Conservation (phyloP, 2,329 filamentous ascomycete genomes). For the Phoma sp. region DNA sequence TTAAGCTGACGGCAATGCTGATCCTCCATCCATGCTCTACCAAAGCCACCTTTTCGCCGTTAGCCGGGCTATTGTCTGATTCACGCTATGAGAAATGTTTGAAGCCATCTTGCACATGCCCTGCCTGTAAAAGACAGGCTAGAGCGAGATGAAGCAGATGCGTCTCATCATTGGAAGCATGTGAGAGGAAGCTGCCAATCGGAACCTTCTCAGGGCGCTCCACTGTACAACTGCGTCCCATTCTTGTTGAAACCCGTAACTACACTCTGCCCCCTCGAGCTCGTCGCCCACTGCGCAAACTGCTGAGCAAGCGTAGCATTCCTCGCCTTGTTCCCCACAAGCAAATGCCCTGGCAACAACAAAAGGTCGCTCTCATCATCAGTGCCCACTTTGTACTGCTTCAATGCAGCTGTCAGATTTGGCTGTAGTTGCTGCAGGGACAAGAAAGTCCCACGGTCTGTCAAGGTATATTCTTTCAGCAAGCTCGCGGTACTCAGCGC, state of each 20-base stretch:
- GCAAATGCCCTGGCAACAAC: conserved; percentile 53
- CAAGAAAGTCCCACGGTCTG: conserved; percentile 55
- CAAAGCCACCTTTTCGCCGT: no score
- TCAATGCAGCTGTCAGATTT: conserved; percentile 42
- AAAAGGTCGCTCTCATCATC: conserved; percentile 49
- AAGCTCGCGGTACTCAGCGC: conserved; percentile 52
- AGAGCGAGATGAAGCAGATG: no score
- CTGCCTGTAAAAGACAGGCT: no score
- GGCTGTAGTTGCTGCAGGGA: conserved; percentile 38
- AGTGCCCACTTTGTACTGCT: conserved; percentile 47
- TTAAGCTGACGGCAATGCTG: no score
- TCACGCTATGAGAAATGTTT: no score
- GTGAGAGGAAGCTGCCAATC: no score
- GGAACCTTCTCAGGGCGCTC: no score
- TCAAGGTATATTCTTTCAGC: conserved; percentile 56
- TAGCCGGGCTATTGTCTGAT: no score
- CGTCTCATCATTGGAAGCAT: no score
- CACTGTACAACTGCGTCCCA: conserved; percentile 48
- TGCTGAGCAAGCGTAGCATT: conserved; percentile 43
- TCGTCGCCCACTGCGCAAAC: conserved; percentile 51
- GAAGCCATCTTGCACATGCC: no score
- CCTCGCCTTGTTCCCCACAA: conserved; percentile 46
- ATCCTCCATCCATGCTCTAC: no score
- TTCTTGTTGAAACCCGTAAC: conserved; percentile 49
- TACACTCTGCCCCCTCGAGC: conserved; percentile 46